Evolutionary conservation across 768 basidiomycete species (phyloP).

Genomic region (Auriculariales sp.): DNA sequence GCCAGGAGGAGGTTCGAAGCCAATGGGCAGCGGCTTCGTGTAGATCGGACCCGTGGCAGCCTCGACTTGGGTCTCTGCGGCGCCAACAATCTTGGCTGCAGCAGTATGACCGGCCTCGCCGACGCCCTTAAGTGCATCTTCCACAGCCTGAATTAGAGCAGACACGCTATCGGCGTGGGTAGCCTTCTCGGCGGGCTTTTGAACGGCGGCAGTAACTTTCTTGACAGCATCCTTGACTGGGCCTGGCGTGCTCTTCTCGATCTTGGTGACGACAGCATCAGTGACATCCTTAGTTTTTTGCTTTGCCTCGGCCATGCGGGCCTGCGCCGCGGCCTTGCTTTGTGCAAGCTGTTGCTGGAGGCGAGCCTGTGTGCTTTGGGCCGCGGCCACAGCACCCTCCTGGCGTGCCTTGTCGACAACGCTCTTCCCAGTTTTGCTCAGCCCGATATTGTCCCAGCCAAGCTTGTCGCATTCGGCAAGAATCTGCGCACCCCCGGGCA

Average conservation of each 20-base stretch:
- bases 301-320: conserved; percentile 23
- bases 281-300: conserved; percentile 28
- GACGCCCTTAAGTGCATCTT: no score
- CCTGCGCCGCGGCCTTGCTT: conserved; percentile 29
- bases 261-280: conserved; percentile 33
- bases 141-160: conserved; percentile 46
- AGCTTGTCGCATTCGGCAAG: conserved; percentile 70
- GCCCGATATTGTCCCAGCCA: conserved; percentile 47
- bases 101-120: conserved; percentile 4
- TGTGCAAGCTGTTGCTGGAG: conserved; percentile 38
- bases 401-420: conserved; percentile 13
- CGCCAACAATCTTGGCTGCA: no score
- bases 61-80: no score
- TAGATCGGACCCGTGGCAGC: no score
- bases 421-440: conserved; percentile 8
- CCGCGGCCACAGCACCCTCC: conserved; percentile 19
- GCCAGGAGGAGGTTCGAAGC: conserved; percentile 88
- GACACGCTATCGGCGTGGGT: conserved; percentile 26
- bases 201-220: background rate
- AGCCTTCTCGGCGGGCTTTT: conserved; percentile 54
- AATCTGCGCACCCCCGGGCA: conserved; percentile 68
- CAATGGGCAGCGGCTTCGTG: conserved; percentile 66
- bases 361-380: conserved; percentile 32
- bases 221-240: background rate
- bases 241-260: conserved; percentile 24